Conservation (phyloP, 2,329 filamentous ascomycete species). For the Sarocladium brachiariae region DNA sequence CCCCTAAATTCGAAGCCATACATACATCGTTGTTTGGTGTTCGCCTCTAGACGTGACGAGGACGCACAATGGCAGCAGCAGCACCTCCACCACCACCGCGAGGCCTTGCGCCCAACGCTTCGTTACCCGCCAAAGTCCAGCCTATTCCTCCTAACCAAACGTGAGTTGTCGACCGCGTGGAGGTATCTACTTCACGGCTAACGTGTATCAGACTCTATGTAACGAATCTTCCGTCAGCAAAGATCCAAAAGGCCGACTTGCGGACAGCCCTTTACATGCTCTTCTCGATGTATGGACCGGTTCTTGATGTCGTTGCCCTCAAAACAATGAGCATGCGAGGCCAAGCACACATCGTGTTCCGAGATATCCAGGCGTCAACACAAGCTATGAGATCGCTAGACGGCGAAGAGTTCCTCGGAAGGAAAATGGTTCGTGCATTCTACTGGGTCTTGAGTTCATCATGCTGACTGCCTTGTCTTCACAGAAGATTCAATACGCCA, state of each 20-base stretch:
- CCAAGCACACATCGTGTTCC: constrained; percentile 87
- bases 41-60: not conserved
- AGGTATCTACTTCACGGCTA: too few species aligned
- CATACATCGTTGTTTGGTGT: too few species aligned
- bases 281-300: constrained; percentile 87
- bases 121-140: constrained; percentile 43
- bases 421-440: constrained; percentile 59
- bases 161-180: constrained; percentile 49
- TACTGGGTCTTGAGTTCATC: too few species aligned
- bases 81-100: constrained; percentile 35
- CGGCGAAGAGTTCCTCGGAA: constrained; percentile 78
- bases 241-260: constrained; percentile 83
- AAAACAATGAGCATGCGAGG: constrained; percentile 91
- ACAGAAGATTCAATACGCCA: constrained; percentile 90
- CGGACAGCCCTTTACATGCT: constrained; percentile 84
- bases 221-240: constrained; percentile 76
- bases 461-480: too few species aligned
- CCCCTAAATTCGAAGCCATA: too few species aligned
- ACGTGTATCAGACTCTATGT: constrained; percentile 64
- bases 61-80: constrained; percentile 27
- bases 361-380: constrained; percentile 84
- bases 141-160: constrained; percentile 66
- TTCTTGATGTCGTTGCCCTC: constrained; percentile 85
- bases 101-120: constrained; percentile 32
- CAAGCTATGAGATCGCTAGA: constrained; percentile 88